Conservation (phyloP, 1,139 yeast genomes). For the Protomyces inundatus region DNA sequence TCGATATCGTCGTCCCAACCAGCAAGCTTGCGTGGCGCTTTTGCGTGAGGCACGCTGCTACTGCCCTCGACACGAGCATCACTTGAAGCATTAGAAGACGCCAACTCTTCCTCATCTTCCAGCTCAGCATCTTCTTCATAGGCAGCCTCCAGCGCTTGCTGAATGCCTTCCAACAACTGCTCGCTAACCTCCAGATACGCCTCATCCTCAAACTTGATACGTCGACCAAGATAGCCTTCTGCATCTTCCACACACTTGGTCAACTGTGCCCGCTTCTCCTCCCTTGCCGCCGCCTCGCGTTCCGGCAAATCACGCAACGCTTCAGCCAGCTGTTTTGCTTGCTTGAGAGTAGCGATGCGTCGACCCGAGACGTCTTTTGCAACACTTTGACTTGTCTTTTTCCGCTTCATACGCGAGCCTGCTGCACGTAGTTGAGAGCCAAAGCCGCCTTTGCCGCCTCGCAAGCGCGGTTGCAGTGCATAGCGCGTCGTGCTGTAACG, state of each 20-base stretch:
- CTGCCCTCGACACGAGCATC: not conserved
- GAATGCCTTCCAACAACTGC: constrained; percentile 37
- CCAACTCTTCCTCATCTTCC: constrained; percentile 49
- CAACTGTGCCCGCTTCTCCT: constrained; percentile 3
- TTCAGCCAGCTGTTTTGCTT: constrained; percentile 36
- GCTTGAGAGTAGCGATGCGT: constrained; percentile 39
- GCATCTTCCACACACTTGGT: not conserved
- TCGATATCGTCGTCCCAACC: not conserved
- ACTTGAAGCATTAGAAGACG: not conserved
- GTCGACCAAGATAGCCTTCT: not conserved
- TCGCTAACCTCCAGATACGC: constrained; percentile 34
- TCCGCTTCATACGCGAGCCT: constrained; percentile 40
- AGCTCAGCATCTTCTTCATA: constrained; percentile 45
- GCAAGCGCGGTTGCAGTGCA: constrained; percentile 36
- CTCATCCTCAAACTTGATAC: constrained; percentile 38
- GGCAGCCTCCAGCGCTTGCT: constrained; percentile 53
- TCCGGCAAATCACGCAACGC: not conserved
- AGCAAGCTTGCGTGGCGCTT: not conserved
- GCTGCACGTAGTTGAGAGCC: constrained; percentile 45
- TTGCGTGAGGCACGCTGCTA: not conserved
- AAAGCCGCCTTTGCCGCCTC: constrained; percentile 53
- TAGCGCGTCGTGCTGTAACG: constrained; percentile 15
- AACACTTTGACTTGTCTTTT: constrained; percentile 37
- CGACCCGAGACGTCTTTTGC: constrained; percentile 43
- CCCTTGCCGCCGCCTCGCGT: not conserved